Evolutionary conservation across 257 asterid genomes (phyloP), one percentile per base, ranked within the genome.

Genomic region (Solanum chmielewskii): DNA sequence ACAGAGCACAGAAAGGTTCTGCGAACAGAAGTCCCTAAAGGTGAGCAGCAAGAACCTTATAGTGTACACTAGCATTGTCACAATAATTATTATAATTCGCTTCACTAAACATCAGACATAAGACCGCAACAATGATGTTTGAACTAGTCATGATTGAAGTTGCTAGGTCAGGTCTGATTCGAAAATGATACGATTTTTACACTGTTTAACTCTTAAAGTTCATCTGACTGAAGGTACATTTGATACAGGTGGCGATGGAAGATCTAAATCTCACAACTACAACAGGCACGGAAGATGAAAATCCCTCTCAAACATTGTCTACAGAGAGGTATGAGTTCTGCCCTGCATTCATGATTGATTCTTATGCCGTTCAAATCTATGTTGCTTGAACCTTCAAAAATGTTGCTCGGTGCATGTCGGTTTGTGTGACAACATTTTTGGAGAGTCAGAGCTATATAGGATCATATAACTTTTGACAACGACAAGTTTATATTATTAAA

Each of bases 1-100:
- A 83, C 90, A 87, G 80, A 93, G 87, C 87, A 90, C 90, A n/a
- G 42, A 86, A 52, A 92, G 62, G 18, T 84, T 87, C 87, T 86
- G 88, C 29, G 90, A 90, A 89, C 91, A 87, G 59, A 90, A 89
- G 74, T 86, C 81, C 35, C 77, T 89, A 52, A 85, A 94, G 98
- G 99, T 95, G 71, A 91, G 91, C 71, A 49, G 85, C 44, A 47
- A 81, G 41, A 81, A 49, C 12, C 44, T 81, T 81, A 49, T 47
- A 31, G 21, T 49, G 69, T 81, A 49, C 25, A 11, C 39, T 20
- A 29, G 85, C 15, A 14, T 49, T 29, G 29, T 21, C 85, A 80
- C 11, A 8, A 31, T 0, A 29, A 80, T 18, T 29, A 2, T 31
- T 56, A 47, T 29, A 47, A 80, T 47, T 27, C 41, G 1, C 14